Percentiles rank a stretch among this genome's conserved stretches.
Conservation (phyloP, 1,284 basidiomycete genomes). For the Acaromyces ingoldii region DNA sequence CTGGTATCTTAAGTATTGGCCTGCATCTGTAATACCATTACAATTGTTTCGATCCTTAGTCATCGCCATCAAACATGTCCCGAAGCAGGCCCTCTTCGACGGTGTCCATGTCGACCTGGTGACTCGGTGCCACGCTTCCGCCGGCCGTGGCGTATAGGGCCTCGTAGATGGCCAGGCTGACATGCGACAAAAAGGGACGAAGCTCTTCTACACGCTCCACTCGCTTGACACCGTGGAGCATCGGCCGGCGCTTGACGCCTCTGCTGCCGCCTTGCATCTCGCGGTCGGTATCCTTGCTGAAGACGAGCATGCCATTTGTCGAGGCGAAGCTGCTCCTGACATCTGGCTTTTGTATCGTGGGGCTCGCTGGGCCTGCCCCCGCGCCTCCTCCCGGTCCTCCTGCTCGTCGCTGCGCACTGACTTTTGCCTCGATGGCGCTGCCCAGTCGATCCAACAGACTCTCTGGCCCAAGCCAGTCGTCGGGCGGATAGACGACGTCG, state of each 20-base stretch:
- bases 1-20: no score
- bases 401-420: not conserved
- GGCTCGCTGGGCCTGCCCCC: not conserved
- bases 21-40: no score
- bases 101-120: not conserved
- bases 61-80: not conserved
- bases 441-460: conserved; percentile 85
- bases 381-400: not conserved
- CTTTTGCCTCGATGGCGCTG: conserved; percentile 59
- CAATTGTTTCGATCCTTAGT: no score
- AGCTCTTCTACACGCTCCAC: not conserved
- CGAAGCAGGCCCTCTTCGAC: not conserved
- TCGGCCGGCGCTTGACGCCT: not conserved
- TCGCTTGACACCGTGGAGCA: not conserved
- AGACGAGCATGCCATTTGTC: not conserved
- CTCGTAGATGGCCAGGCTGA: not conserved
- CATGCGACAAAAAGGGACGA: not conserved
- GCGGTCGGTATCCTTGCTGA: not conserved
- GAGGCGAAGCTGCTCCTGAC: not conserved
- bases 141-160: no score
- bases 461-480: conserved; percentile 74
- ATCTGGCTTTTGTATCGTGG: not conserved
- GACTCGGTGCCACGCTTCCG: no score
- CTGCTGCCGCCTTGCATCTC: no score
- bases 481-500: conserved; percentile 82